phyloP scores from a whole-genome alignment of 2,329 filamentous ascomycete genomes.

The Cryphonectria carpinicola region DNA sequence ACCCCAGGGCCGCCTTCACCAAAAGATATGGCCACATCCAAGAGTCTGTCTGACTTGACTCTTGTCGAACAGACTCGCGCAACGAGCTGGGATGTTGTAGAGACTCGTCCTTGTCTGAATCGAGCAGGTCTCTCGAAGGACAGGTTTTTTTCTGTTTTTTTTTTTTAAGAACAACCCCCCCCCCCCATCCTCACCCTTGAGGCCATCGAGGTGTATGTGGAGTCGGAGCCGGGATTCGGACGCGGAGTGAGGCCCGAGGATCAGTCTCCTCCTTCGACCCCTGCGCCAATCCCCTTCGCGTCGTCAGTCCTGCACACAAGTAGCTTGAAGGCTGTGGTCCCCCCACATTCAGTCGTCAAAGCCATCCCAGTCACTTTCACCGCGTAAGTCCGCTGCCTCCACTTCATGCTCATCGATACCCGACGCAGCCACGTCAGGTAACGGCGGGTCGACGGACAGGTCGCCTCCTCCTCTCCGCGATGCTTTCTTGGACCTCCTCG shows the following conservation, averaged over 20 bases:
- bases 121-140: background rate
- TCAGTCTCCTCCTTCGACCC: background rate
- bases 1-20: background rate
- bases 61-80: background rate
- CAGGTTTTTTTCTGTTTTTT: too few species aligned
- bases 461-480: background rate
- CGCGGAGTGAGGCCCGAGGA: background rate
- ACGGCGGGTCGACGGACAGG: background rate
- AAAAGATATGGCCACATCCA: background rate
- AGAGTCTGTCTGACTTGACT: background rate
- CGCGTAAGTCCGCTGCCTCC: conserved; percentile 19
- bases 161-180: too few species aligned
- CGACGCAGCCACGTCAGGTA: background rate
- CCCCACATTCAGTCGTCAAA: conserved; percentile 25
- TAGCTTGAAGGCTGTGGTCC: background rate
- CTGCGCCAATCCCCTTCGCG: background rate
- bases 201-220: background rate
- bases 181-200: background rate
- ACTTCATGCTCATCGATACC: conserved; percentile 11
- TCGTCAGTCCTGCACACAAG: background rate
- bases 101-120: background rate
- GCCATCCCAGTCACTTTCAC: conserved; percentile 26
- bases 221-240: conserved; percentile 4
- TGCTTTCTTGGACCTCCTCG: background rate
- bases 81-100: background rate